Percentiles rank a stretch among this genome's conserved stretches.
Conservation (phyloP, 768 basidiomycete species). For the Mycena capillaripes region DNA sequence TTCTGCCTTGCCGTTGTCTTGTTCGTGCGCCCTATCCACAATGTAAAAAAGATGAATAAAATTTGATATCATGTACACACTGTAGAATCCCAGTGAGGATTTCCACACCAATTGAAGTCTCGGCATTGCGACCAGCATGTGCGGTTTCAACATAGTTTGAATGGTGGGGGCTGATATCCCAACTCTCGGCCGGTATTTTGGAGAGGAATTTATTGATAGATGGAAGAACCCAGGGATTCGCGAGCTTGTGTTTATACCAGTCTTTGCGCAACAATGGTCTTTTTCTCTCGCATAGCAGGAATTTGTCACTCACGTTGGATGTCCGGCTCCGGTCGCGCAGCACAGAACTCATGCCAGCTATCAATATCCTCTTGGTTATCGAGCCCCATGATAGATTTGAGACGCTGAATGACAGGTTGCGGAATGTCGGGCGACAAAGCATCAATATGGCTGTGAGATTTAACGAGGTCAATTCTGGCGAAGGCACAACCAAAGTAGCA, state of each 20-base stretch:
- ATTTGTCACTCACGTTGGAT: conserved; percentile 4
- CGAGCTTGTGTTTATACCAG: conserved; percentile 12
- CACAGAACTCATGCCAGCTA: conserved; percentile 35
- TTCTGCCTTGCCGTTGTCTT: background rate
- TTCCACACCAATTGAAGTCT: background rate
- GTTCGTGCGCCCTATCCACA: background rate
- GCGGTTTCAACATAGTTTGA: conserved; percentile 12
- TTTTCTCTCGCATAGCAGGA: background rate
- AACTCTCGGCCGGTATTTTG: background rate
- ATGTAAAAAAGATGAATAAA: background rate
- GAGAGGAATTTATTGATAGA: conserved; percentile 15
- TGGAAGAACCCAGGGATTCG: conserved; percentile 4
- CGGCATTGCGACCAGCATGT: conserved; percentile 4
- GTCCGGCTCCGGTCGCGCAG: background rate
- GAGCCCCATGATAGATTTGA: conserved; percentile 35
- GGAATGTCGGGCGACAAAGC: conserved; percentile 29
- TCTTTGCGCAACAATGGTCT: background rate
- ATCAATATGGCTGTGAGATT: conserved; percentile 40
- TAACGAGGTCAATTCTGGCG: background rate
- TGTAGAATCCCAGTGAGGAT: conserved; percentile 5
- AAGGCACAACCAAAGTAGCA: background rate
- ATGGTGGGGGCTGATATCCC: conserved; percentile 5
- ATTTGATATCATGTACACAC: background rate
- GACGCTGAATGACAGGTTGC: conserved; percentile 8
- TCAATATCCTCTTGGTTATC: conserved; percentile 30